A percentile compares a stretch with the other conserved stretches of the same genome.
phyloP scores from a whole-genome alignment of 306 rosid species.

The Fragaria ananassa region DNA sequence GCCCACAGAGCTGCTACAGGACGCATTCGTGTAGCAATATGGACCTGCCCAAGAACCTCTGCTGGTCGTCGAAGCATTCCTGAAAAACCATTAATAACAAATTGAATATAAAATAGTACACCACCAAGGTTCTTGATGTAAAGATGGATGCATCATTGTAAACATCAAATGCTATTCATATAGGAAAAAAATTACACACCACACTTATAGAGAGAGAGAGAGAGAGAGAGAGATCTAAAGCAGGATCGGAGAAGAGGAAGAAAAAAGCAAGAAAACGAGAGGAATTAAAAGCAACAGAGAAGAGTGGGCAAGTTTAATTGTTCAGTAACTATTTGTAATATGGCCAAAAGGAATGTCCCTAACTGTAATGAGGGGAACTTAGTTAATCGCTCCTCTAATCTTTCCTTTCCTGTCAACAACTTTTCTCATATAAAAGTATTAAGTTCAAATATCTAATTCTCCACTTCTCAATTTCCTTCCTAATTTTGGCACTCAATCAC shows the following conservation, averaged over 20 bases:
- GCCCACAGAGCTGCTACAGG: constrained; percentile 95
- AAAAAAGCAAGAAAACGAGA: neutral
- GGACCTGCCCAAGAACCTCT: constrained; percentile 97
- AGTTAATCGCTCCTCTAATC: neutral
- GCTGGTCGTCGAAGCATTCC: constrained; percentile 92
- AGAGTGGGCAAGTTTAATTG: neutral
- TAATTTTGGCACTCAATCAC: neutral
- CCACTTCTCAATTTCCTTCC: neutral
- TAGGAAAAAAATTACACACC: too few relatives aligned
- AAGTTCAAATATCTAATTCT: neutral
- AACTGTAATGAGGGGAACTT: neutral
- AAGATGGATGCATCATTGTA: neutral
- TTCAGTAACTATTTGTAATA: neutral
- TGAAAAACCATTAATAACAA: constrained; percentile 38
- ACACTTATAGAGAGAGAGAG: neutral
- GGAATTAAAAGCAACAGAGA: neutral
- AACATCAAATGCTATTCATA: neutral
- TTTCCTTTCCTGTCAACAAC: neutral
- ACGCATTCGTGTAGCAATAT: constrained; percentile 79
- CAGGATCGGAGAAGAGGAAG: neutral
- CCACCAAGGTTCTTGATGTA: constrained; percentile 7
- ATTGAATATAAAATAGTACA: constrained; percentile 22
- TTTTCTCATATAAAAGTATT: neutral
- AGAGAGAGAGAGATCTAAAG: neutral
- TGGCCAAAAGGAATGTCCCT: neutral